Conservation (phyloP, 257 asterid species). For the Lycium ferocissimum region DNA sequence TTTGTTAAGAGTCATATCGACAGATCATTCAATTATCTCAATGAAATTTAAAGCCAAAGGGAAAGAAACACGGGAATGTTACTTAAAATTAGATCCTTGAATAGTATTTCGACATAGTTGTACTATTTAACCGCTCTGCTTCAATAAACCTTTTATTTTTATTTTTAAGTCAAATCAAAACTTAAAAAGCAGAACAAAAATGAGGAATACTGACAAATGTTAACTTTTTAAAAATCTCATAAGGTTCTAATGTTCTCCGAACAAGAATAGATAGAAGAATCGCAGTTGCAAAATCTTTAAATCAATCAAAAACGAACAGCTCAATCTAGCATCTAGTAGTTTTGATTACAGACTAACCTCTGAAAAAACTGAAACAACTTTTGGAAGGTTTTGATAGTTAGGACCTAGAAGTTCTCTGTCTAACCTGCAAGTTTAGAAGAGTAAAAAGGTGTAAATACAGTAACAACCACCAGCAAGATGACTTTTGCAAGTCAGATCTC, state of each 20-base stretch:
- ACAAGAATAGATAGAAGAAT: neutral
- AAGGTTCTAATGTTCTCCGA: neutral
- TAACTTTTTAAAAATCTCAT: neutral
- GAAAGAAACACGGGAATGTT: too few species aligned
- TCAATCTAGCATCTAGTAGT: neutral
- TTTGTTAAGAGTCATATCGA: too few species aligned
- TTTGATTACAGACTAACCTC: slow-evolving; percentile 65
- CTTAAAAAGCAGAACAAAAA: too few species aligned
- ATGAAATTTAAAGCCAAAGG: too few species aligned
- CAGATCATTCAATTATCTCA: too few species aligned
- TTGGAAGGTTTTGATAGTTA: slow-evolving; percentile 88
- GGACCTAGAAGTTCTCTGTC: slow-evolving; percentile 90
- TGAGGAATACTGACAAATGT: neutral
- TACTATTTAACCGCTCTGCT: too few species aligned
- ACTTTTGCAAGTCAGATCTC: neutral
- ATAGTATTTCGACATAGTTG: too few species aligned
- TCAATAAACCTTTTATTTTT: too few species aligned
- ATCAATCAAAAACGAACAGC: neutral
- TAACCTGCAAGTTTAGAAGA: slow-evolving; percentile 58
- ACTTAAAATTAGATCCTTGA: too few species aligned
- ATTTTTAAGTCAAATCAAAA: too few species aligned
- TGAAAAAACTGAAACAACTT: slow-evolving; percentile 93
- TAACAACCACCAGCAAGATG: neutral
- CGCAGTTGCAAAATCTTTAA: neutral
- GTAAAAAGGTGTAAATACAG: neutral